These are phyloP conservation scores for Erucastrum elatum DNA, from an alignment of 345 rosid species.

Conservation along the genomic window DNA sequence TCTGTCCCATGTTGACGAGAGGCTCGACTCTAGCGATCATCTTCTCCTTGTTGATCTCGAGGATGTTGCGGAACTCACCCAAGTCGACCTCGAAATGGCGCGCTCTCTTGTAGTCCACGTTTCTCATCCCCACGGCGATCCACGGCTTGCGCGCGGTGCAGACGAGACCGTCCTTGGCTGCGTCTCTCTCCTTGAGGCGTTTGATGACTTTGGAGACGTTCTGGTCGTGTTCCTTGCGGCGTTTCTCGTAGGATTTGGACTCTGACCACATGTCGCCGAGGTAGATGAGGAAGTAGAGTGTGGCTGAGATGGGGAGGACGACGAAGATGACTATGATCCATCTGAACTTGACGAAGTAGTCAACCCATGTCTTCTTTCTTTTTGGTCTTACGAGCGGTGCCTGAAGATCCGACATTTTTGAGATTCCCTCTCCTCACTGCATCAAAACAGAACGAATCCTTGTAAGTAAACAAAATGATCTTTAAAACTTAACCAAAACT, in stretches of 20 bases:
- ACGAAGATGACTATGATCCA: slow-evolving; percentile 92
- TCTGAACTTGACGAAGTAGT: slow-evolving; percentile 78
- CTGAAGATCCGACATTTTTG: slow-evolving; percentile 76
- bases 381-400: slow-evolving; percentile 75
- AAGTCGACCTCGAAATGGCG: slow-evolving; percentile 94
- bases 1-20: slow-evolving; percentile 99
- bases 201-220: slow-evolving; percentile 82
- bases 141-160: slow-evolving; percentile 99
- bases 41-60: slow-evolving; percentile 78
- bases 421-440: slow-evolving; percentile 37
- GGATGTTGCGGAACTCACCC: slow-evolving; percentile 75
- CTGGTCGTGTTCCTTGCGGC: slow-evolving; percentile 89
- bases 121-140: slow-evolving; percentile 99
- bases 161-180: slow-evolving; percentile 90
- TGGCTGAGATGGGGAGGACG: slow-evolving; percentile 85
- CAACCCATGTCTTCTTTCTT: slow-evolving; percentile 87
- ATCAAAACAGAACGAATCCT: slow-evolving; percentile 17
- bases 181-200: slow-evolving; percentile 79
- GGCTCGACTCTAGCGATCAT: slow-evolving; percentile 98
- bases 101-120: slow-evolving; percentile 97
- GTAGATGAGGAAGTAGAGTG: slow-evolving; percentile 79
- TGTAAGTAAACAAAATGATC: slow-evolving; percentile 8
- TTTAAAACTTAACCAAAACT: background rate
- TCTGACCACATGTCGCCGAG: slow-evolving; percentile 92
- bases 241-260: slow-evolving; percentile 80